Base-by-base conservation (phyloP, 2,329 filamentous ascomycete genomes). In the Trichophyton mentagrophytes region DNA sequence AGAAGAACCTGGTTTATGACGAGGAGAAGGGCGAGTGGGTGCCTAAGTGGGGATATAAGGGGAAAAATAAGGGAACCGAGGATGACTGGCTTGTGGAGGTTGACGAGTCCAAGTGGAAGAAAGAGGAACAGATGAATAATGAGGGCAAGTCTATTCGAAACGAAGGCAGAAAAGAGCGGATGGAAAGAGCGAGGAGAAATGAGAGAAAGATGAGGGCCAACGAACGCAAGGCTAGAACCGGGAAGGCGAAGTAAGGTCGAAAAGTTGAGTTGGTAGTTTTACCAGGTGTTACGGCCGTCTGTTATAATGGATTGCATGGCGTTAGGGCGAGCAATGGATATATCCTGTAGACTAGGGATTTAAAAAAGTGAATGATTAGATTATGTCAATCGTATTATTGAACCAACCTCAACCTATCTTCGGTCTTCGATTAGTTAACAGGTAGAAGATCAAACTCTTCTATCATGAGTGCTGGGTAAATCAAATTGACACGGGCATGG, bases 31-130 rank as follows among this genome's bases (percentile, higher is more conserved):
- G 89, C 66, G 88, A 93, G 72, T 97, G 90, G 90, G 88, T 90
- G 71, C 87, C 89, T 64, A 91, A 90, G 75, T 99, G 92, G 90
- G 93, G 93, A 0, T 96, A 93, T 78, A 88, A 92, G 78, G 91
- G 87, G 63, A 85, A 88, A 73, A 93, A 93, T 74, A 92, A 93
- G 79, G 85, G 85, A 64, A 87, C 83, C 20, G 86, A 95, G 74
- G 80, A 84, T 65, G 86, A 95, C 69, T 95, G 91, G 88, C 78
- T 96, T 67, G 89, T 96, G 62, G 93, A 97, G 82, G 86, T 99
- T 60, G 87, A 96, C 70, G 83, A 87, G 70, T 83, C 87, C 71
- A 82, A 83, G 69, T 85, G 87, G 73, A 83, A 86, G 72, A 84
- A 83, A 71, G 86, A 89, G 76, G 80, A 77, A 44, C 77, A 72